Evolutionary conservation across 192 early-diverging fungal species (phyloP).

Genomic region (Coemansia brasiliensis): DNA sequence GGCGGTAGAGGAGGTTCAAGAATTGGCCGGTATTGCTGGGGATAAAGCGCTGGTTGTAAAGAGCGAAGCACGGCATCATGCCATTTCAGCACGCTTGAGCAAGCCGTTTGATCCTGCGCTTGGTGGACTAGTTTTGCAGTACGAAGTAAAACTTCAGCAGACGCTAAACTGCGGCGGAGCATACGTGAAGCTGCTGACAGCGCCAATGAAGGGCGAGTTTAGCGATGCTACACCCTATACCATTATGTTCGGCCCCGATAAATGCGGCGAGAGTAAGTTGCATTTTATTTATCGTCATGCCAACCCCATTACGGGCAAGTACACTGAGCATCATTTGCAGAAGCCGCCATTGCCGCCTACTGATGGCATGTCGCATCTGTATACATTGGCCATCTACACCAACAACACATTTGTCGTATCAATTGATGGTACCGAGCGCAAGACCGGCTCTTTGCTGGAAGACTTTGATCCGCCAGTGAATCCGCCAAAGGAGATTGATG

Average conservation of each 20-base stretch:
- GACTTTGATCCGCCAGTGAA: conserved; percentile 85
- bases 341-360: conserved; percentile 67
- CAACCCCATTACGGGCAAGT: conserved; percentile 76
- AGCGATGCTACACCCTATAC: conserved; percentile 83
- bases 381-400: conserved; percentile 81
- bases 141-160: conserved; percentile 82
- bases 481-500: conserved; percentile 80
- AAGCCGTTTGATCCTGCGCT: conserved; percentile 71
- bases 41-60: conserved; percentile 82
- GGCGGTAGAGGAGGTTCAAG: conserved; percentile 71
- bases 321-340: conserved; percentile 85
- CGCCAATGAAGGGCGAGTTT: conserved; percentile 3
- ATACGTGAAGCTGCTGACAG: conserved; percentile 74
- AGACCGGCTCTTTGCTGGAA: conserved; percentile 70
- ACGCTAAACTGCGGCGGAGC: conserved; percentile 82
- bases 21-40: conserved; percentile 60
- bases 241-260: conserved; percentile 93
- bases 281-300: conserved; percentile 93
- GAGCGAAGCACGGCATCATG: conserved; percentile 79
- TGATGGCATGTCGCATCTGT: conserved; percentile 68
- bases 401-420: conserved; percentile 80
- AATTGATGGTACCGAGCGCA: conserved; percentile 67
- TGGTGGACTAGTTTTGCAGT: conserved; percentile 79
- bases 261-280: conserved; percentile 90
- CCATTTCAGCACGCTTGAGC: conserved; percentile 75